Conservation (phyloP, 495 filamentous ascomycete genomes). For the Talaromyces liani region DNA sequence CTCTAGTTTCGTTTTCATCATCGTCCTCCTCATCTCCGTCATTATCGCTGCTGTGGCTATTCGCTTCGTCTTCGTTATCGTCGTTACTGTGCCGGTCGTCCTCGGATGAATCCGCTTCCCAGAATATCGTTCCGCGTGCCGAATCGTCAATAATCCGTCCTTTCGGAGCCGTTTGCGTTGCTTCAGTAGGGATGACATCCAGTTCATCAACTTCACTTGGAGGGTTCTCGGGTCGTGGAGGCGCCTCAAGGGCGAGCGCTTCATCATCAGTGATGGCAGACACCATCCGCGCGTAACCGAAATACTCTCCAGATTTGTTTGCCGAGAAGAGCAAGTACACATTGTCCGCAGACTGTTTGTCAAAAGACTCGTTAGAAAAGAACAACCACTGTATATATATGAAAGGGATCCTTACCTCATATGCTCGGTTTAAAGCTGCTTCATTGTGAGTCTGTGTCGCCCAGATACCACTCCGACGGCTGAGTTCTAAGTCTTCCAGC, state of each 20-base stretch:
- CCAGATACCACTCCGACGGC: constrained; percentile 81
- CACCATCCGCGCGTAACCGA: constrained; percentile 88
- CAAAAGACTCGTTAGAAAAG: constrained; percentile 7
- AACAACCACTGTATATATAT: not conserved
- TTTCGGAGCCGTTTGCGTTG: constrained; percentile 72
- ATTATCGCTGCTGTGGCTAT: constrained; percentile 27
- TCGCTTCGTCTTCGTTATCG: constrained; percentile 30
- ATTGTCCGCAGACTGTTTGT: constrained; percentile 61
- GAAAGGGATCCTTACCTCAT: constrained; percentile 50
- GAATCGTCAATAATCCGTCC: constrained; percentile 92
- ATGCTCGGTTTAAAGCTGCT: constrained; percentile 72
- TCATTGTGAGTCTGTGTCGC: constrained; percentile 96
- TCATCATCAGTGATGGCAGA: constrained; percentile 77
- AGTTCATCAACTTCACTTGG: constrained; percentile 46
- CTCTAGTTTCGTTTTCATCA: constrained; percentile 18
- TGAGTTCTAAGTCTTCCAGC: constrained; percentile 89
- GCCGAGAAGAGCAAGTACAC: constrained; percentile 97
- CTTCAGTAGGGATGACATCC: constrained; percentile 65
- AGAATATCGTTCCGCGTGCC: constrained; percentile 89
- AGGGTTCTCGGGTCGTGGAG: constrained; percentile 41
- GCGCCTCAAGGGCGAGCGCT: constrained; percentile 52
- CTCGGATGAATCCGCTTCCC: constrained; percentile 74
- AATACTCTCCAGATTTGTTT: constrained; percentile 97
- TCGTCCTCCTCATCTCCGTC: constrained; percentile 40
- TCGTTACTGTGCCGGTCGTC: constrained; percentile 28